Evolutionary conservation across 345 rosid species (phyloP).

Genomic region (Dipteronia dyeriana): DNA sequence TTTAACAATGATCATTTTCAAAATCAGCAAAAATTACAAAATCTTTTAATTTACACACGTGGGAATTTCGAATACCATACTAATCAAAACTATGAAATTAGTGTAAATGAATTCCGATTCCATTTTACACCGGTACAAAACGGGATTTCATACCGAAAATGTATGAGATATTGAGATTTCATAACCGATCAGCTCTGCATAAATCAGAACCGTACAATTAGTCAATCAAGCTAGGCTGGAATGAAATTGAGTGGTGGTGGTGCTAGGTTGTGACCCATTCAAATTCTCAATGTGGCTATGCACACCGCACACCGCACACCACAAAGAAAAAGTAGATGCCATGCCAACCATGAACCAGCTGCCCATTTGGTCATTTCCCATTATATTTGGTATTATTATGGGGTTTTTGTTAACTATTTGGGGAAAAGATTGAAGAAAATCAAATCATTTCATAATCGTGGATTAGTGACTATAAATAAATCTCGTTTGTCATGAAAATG

Average conservation of each 20-base stretch:
- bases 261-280: conserved; percentile 2
- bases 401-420: background rate
- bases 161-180: too few species aligned
- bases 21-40: too few species aligned
- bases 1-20: too few species aligned
- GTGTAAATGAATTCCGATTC: too few species aligned
- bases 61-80: too few species aligned
- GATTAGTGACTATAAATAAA: background rate
- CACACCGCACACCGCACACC: background rate
- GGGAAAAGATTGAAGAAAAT: background rate
- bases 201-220: background rate
- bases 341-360: background rate
- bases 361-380: background rate
- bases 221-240: background rate
- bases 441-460: background rate
- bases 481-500: background rate
- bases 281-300: background rate
- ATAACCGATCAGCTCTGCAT: background rate
- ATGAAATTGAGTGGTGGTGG: conserved; percentile 5
- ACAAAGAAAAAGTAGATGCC: conserved; percentile 3
- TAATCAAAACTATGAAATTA: too few species aligned
- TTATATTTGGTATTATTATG: background rate
- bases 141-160: too few species aligned
- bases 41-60: too few species aligned
- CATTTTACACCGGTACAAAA: too few species aligned